Evolutionary conservation across 306 rosid genomes (phyloP).

Genomic region (Fagus crenata): DNA sequence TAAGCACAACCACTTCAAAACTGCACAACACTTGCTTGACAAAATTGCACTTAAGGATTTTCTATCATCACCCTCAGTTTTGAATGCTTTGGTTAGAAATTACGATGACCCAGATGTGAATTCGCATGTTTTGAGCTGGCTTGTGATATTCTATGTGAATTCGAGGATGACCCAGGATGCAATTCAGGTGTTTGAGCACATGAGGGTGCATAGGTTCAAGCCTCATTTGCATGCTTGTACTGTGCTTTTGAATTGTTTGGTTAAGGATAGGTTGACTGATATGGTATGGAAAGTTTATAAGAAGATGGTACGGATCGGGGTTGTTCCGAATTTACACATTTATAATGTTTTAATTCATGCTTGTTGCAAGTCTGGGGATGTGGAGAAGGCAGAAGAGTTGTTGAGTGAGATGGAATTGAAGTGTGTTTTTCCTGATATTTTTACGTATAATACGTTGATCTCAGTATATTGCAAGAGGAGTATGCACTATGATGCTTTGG

Average conservation of each 20-base stretch:
- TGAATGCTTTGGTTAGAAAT: constrained; percentile 51
- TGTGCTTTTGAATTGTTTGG: constrained; percentile 72
- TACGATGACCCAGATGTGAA: constrained; percentile 56
- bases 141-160: constrained; percentile 60
- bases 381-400: constrained; percentile 61
- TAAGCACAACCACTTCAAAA: constrained; percentile 51
- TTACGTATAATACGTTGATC: constrained; percentile 82
- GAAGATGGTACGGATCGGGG: constrained; percentile 53
- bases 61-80: constrained; percentile 69
- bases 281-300: constrained; percentile 75
- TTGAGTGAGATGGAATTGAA: constrained; percentile 70
- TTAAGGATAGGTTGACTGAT: constrained; percentile 56
- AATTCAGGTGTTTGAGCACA: constrained; percentile 69
- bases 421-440: constrained; percentile 66
- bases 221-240: constrained; percentile 86
- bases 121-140: constrained; percentile 89
- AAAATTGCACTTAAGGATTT: constrained; percentile 63
- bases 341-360: constrained; percentile 86
- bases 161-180: constrained; percentile 70
- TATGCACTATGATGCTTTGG: constrained; percentile 81
- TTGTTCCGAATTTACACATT: constrained; percentile 59
- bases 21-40: constrained; percentile 72
- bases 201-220: constrained; percentile 52
- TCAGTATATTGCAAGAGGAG: constrained; percentile 65
- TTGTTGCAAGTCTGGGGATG: constrained; percentile 74